Evolutionary conservation across 192 early-diverging fungal genomes (phyloP), one percentile per base, ranked within the genome.

Genomic region (Paraglomus brasilianum): DNA sequence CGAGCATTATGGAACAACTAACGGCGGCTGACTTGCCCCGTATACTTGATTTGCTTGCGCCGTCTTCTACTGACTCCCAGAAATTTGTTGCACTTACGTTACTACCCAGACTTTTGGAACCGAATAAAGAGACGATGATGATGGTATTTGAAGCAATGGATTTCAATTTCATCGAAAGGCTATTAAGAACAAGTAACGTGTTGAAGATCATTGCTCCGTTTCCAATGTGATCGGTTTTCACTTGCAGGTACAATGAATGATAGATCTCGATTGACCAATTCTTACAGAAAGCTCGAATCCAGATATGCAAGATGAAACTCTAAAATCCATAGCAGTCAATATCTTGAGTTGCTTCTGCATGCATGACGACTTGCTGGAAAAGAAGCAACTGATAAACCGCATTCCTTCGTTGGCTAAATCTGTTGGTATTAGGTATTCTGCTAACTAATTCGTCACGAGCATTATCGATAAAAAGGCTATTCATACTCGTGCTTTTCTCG

Each of bases 1-100:
- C 19, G 49, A 19, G 19, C 15, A 15, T n/a, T 50, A n/a, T 15
- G 49, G 15, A 50, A 50, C 15, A 50, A 50, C 49, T 30, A 3
- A 30, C 30, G 3, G 30, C 30, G 1, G 30, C 30, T 3, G 30
- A 30, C 30, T 30, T 30, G 3, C 30, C 30, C 1, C 30, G 30
- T 30, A 30, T 30, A 30, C 64, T 85, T 4, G 43, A 66, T 6
- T 56, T 85, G 17, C 66, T 85, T 13, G 36, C 45, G 15, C 67
- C 77, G n/a, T 63, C 66, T 24, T 56, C 74, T 8, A 69, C 75
- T 4, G 83, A 85, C 49, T 81, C 83, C 17, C 75, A 74, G 1
- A 85, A 83, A 21, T 85, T 85, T 64, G 82, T 80, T 5, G 83
- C 74, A 0, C 69, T 85, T 56, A 72, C 82, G 30, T 45, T 85